phyloP scores from a whole-genome alignment of 1,284 basidiomycete species.

The Omphalotus olearius region DNA sequence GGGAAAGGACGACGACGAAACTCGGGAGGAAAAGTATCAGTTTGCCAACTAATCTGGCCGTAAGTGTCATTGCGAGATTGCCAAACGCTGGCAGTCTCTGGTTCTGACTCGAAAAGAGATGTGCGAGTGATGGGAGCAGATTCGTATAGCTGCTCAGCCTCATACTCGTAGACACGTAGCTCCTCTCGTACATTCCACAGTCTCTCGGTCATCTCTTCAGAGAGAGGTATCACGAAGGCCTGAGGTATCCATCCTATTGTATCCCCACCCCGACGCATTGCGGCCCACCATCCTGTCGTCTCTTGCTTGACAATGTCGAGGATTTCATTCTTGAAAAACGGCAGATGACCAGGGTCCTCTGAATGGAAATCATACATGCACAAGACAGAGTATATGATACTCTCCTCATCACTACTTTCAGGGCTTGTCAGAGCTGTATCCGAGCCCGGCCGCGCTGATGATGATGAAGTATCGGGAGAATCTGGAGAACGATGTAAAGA shows the following conservation, averaged over 20 bases:
- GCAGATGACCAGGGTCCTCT: constrained; percentile 54
- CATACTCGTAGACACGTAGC: constrained; percentile 41
- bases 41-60: not conserved
- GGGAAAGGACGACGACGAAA: constrained; percentile 19
- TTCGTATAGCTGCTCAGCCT: constrained; percentile 40
- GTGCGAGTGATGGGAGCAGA: constrained; percentile 31
- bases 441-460: constrained; percentile 24
- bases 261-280: constrained; percentile 49
- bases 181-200: constrained; percentile 36
- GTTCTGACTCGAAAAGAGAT: constrained; percentile 13
- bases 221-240: constrained; percentile 46
- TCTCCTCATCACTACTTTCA: constrained; percentile 22
- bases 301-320: constrained; percentile 64
- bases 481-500: constrained; percentile 21
- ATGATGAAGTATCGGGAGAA: constrained; percentile 28
- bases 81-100: not conserved
- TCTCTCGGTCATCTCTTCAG: constrained; percentile 40
- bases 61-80: too few relatives aligned
- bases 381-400: constrained; percentile 46
- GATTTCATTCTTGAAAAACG: constrained; percentile 62
- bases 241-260: constrained; percentile 70
- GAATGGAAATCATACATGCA: constrained; percentile 66
- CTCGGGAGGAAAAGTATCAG: not conserved
- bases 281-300: constrained; percentile 78
- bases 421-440: constrained; percentile 26